phyloP scores from a whole-genome alignment of 1,139 yeast genomes.

The Kodamaea sp. region DNA sequence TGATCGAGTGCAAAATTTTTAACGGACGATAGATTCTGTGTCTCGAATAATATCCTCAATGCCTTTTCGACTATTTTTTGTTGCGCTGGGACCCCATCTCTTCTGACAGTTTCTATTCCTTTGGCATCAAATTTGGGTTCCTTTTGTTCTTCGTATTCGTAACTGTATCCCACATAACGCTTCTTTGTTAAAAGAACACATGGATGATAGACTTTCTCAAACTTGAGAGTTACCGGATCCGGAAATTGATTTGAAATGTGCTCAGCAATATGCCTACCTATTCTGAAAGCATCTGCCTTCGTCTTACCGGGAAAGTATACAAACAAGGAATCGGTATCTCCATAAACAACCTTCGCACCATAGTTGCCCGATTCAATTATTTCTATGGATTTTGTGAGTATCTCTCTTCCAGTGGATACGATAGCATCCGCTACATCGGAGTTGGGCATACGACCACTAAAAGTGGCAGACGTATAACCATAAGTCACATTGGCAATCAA shows the following conservation, averaged over 20 bases:
- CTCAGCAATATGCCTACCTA: constrained; percentile 71
- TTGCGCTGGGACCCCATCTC: constrained; percentile 95
- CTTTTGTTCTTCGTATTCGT: constrained; percentile 56
- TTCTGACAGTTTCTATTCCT: constrained; percentile 89
- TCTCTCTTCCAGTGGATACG: constrained; percentile 88
- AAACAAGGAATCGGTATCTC: constrained; percentile 93
- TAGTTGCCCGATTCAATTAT: constrained; percentile 64
- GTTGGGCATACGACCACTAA: constrained; percentile 96
- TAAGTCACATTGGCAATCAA: constrained; percentile 93
- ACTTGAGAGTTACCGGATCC: constrained; percentile 76
- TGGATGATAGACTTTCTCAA: constrained; percentile 92
- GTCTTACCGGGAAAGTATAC: constrained; percentile 86
- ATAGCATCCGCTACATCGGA: constrained; percentile 93
- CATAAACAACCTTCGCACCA: constrained; percentile 94
- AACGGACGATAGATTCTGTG: constrained; percentile 68
- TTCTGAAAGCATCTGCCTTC: constrained; percentile 69
- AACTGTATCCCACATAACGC: constrained; percentile 83
- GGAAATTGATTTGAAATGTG: constrained; percentile 70
- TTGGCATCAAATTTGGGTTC: constrained; percentile 85
- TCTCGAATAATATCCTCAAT: constrained; percentile 67
- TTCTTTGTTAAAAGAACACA: constrained; percentile 82
- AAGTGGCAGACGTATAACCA: constrained; percentile 93
- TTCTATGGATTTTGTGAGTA: constrained; percentile 68
- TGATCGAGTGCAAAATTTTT: constrained; percentile 65
- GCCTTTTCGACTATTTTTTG: constrained; percentile 77